A percentile compares a stretch with the other conserved stretches of the same genome.
phyloP scores from a whole-genome alignment of 495 filamentous ascomycete species.

The Aspergillus kassunensis region DNA sequence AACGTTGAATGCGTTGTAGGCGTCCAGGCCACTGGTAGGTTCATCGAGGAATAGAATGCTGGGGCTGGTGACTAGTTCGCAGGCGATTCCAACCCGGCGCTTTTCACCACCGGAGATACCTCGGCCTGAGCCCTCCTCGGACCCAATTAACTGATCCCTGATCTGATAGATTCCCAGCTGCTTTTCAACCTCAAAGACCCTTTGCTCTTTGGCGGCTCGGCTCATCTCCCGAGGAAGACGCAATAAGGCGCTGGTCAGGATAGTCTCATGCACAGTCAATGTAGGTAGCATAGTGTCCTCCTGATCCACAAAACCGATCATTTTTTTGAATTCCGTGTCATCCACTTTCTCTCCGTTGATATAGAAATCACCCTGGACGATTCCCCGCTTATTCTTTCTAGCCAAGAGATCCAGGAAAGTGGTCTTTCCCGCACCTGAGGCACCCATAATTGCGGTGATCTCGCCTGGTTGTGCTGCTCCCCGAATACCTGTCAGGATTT shows the following conservation, averaged over 20 bases:
- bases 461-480: conserved; percentile 87
- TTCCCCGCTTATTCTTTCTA: conserved; percentile 92
- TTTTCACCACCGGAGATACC: conserved; percentile 98
- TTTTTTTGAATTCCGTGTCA: conserved; percentile 82
- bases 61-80: conserved; percentile 94
- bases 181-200: conserved; percentile 87
- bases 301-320: conserved; percentile 96
- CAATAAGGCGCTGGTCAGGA: conserved; percentile 87
- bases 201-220: conserved; percentile 75
- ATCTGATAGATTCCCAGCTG: conserved; percentile 93
- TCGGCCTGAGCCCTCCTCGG: conserved; percentile 89
- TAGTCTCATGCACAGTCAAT: conserved; percentile 96
- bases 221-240: conserved; percentile 90
- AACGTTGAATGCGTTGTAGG: conserved; percentile 6
- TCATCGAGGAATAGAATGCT: conserved; percentile 97
- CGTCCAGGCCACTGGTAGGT: conserved; percentile 78
- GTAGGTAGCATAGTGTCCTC: conserved; percentile 98
- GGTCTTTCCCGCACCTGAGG: conserved; percentile 95
- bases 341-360: conserved; percentile 89
- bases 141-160: conserved; percentile 92
- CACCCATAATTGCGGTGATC: conserved; percentile 96
- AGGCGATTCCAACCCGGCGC: conserved; percentile 91
- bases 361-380: conserved; percentile 76
- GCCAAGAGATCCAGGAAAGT: conserved; percentile 96
- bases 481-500: conserved; percentile 75